A percentile compares a stretch with the other conserved stretches of the same genome.
Evolutionary conservation across 169 alveolate species (phyloP).

Genomic region (Eimeria falciformis): DNA sequence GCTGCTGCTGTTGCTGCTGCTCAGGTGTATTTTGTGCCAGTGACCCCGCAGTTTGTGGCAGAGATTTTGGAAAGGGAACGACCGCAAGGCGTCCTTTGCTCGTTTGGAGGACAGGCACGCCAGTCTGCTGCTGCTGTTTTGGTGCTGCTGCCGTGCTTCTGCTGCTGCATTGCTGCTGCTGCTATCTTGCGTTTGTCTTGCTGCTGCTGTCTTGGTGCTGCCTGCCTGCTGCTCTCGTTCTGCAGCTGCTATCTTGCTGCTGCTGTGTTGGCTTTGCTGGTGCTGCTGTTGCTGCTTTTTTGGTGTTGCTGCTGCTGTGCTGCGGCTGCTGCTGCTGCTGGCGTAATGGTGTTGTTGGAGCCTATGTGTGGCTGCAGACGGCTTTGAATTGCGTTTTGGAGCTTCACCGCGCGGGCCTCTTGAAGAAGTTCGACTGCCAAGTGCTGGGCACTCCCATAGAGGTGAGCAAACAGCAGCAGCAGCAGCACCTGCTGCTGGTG

Average conservation of each 20-base stretch:
- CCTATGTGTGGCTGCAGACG: constrained; percentile 81
- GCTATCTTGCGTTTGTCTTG: too few relatives aligned
- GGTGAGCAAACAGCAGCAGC: constrained; percentile 22
- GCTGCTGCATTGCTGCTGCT: too few relatives aligned
- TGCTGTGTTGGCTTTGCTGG: neutral
- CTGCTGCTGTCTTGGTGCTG: too few relatives aligned
- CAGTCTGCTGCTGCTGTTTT: neutral
- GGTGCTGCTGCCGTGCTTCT: neutral
- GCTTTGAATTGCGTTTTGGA: constrained; percentile 92
- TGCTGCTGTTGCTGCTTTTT: too few relatives aligned
- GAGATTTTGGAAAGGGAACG: constrained; percentile 88
- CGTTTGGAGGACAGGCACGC: constrained; percentile 88
- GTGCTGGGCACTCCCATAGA: constrained; percentile 79
- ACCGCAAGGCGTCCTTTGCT: constrained; percentile 92
- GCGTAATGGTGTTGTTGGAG: neutral
- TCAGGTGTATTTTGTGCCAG: constrained; percentile 90
- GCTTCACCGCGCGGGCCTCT: constrained; percentile 85
- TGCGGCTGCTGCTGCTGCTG: too few relatives aligned
- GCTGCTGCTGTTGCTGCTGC: neutral
- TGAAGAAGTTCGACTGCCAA: constrained; percentile 85
- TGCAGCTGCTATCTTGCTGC: neutral
- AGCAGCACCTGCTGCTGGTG: too few relatives aligned
- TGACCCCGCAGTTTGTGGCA: constrained; percentile 89
- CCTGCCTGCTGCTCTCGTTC: neutral
- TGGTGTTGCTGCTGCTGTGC: too few relatives aligned